Conservation (phyloP, 2,329 filamentous ascomycete genomes). For the Botrytis paeoniae region DNA sequence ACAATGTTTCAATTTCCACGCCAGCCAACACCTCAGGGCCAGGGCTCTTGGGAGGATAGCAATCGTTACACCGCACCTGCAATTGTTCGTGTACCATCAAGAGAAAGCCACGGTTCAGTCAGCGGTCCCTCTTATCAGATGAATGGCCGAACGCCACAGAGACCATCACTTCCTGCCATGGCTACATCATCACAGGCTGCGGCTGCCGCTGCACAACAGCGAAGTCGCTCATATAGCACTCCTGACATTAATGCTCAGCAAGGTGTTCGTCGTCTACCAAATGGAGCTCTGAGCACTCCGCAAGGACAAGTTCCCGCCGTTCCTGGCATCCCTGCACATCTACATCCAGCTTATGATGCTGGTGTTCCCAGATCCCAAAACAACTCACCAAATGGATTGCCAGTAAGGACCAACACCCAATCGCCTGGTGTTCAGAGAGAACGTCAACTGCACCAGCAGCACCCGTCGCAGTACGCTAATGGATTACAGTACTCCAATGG, state of each 20-base stretch:
- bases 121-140: slow-evolving; percentile 51
- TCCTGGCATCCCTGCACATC: slow-evolving; percentile 71
- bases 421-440: slow-evolving; percentile 67
- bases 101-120: slow-evolving; percentile 65
- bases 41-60: slow-evolving; percentile 67
- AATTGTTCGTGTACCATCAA: slow-evolving; percentile 75
- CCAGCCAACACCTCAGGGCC: slow-evolving; percentile 64
- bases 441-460: slow-evolving; percentile 42
- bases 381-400: slow-evolving; percentile 70
- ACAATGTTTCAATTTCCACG: slow-evolving; percentile 62
- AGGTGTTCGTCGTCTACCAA: slow-evolving; percentile 47
- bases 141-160: slow-evolving; percentile 63
- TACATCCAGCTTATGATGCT: slow-evolving; percentile 57
- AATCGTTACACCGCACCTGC: slow-evolving; percentile 86
- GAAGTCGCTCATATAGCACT: slow-evolving; percentile 88
- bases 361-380: slow-evolving; percentile 75
- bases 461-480: slow-evolving; percentile 40
- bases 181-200: slow-evolving; percentile 47
- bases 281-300: slow-evolving; percentile 45
- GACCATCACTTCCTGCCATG: slow-evolving; percentile 78
- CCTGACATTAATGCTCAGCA: slow-evolving; percentile 80
- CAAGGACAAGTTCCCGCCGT: slow-evolving; percentile 59
- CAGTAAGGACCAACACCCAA: slow-evolving; percentile 66
- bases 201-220: slow-evolving; percentile 52
- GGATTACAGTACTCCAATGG: slow-evolving; percentile 37